Base-by-base conservation (phyloP, 495 filamentous ascomycete species). In the Hypoxylon perforatum region DNA sequence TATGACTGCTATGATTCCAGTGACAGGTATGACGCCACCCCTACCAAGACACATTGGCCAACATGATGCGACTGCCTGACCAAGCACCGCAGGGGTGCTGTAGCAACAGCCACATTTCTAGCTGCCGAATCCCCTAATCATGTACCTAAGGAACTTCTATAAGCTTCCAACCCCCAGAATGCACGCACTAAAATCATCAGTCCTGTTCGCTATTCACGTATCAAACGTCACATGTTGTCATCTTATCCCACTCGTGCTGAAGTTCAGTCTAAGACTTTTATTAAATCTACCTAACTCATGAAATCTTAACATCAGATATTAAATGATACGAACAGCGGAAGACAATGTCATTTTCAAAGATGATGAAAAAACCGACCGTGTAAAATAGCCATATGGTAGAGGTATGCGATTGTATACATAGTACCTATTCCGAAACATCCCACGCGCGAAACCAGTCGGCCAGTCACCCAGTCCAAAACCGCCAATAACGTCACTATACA, bases 61-160 rank as follows among this genome's bases (percentile, higher is more conserved):
- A 9, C 65, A 63, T 69, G 65, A 63, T 63, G 65, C 54, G 60
- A 35, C 55, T 63, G 50, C 50, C 55, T 69, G 58, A 52, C 65
- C 41, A 55, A 42, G 11, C 38, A 58, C 25, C n/a, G 42, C 12
- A 44, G 56, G 56, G 58, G 35, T 63, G 59, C 53, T 58, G 59
- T 54, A 36, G 57, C 49, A 49, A 67, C 64, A 67, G 57, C 57
- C 51, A 57, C 56, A 65, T 17, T 42, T 55, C 18, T 44, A 18
- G 17, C 41, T 42, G 18, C 8, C 39, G 8, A 44, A 21, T 17
- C 17, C 41, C 41, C 41, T 15, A 41, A n/a, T 14, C 15, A 15
- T 21, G 41, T 44, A 44, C 41, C 41, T n/a, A n/a, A n/a, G n/a
- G 38, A 15, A 22, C 45, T 48, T 48, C 45, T 3, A 48, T 28